phyloP scores from a whole-genome alignment of 2,329 filamentous ascomycete genomes.

The Colletotrichum australisinense region DNA sequence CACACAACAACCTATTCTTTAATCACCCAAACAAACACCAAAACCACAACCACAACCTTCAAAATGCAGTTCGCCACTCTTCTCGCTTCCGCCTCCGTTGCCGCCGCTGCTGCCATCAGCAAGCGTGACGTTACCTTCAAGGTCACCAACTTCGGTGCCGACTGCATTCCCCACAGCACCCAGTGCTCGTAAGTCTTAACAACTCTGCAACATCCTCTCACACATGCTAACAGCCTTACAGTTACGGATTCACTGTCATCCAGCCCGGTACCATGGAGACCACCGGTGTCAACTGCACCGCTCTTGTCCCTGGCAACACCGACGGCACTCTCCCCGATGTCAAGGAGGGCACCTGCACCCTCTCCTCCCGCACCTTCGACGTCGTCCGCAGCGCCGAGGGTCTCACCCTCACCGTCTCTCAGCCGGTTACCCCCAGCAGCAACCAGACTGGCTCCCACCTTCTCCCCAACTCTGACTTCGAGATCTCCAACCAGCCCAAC shows the following conservation, averaged over 20 bases:
- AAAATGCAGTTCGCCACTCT: conserved; percentile 43
- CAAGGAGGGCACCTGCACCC: conserved; percentile 41
- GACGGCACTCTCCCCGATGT: conserved; percentile 45
- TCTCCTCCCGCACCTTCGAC: conserved; percentile 45
- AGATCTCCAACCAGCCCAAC: conserved; percentile 39
- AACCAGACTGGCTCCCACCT: conserved; percentile 41
- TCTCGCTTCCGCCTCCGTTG: conserved; percentile 39
- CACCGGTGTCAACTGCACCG: conserved; percentile 39
- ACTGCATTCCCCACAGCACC: conserved; percentile 43
- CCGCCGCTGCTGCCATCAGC: conserved; percentile 39
- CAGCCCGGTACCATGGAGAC: conserved; percentile 42
- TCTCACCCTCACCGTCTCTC: conserved; percentile 41
- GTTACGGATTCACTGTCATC: conserved; percentile 19
- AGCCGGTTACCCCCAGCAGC: conserved; percentile 42
- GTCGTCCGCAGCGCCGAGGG: conserved; percentile 40
- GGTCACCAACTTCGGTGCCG: conserved; percentile 42
- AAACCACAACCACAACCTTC: conserved; percentile 15
- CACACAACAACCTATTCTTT: not conserved
- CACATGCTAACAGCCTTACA: not conserved
- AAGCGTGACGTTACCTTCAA: conserved; percentile 39
- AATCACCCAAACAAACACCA: conserved; percentile 3
- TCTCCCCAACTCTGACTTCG: conserved; percentile 41
- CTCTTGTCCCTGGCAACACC: conserved; percentile 36
- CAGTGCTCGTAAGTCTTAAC: conserved; percentile 40
- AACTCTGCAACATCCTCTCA: too few relatives aligned